These are phyloP conservation scores for Effrenium voratum DNA, from an alignment of 73 alveolate species.

Conservation along the genomic window DNA sequence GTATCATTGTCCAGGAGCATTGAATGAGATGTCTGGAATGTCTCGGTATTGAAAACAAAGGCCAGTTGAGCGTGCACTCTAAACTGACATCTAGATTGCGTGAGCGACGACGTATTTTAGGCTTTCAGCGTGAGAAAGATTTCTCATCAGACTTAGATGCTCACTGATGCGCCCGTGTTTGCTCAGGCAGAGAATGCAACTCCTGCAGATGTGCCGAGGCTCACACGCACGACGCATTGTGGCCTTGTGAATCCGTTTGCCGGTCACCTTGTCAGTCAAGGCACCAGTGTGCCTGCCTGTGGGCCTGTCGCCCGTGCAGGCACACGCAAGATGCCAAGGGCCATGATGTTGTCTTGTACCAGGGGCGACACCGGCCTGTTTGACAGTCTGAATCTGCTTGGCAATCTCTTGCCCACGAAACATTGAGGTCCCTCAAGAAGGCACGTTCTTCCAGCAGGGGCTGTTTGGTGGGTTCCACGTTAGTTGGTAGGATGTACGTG, in stretches of 20 bases:
- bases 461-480: background rate
- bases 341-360: slow-evolving; percentile 51
- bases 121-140: background rate
- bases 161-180: background rate
- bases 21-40: no score
- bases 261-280: no score
- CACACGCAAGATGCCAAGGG: slow-evolving; percentile 73
- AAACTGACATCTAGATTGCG: no score
- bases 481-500: background rate
- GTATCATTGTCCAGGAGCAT: no score
- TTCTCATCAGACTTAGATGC: background rate
- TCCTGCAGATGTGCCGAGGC: background rate
- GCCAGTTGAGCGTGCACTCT: no score
- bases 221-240: background rate
- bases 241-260: background rate
- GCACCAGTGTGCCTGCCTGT: no score
- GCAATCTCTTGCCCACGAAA: background rate
- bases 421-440: background rate
- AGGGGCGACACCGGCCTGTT: background rate
- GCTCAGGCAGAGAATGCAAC: background rate
- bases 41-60: no score
- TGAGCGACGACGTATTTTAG: no score
- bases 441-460: background rate
- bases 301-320: slow-evolving; percentile 34
- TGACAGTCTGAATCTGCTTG: background rate